phyloP scores from a whole-genome alignment of 2,329 filamentous ascomycete species.

The Boeremia exigua region DNA sequence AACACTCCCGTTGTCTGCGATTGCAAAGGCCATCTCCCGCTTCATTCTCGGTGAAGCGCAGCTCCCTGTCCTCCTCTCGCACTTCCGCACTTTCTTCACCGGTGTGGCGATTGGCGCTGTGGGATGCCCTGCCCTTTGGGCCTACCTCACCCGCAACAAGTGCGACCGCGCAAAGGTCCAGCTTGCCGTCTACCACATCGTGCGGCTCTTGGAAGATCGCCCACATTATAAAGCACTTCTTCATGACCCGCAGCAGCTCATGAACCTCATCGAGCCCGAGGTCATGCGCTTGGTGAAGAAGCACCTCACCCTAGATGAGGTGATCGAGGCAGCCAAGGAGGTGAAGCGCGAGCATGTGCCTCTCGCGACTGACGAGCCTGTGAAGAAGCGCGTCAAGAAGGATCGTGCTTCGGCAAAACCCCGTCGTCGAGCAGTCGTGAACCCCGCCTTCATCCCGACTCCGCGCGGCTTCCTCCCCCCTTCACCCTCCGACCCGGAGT shows the following conservation, averaged over 20 bases:
- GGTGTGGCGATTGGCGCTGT: constrained; percentile 5
- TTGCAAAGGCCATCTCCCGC: constrained; percentile 10
- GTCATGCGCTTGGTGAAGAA: constrained; percentile 8
- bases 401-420: neutral
- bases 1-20: neutral
- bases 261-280: constrained; percentile 11
- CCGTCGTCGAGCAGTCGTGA: too few species aligned
- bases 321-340: neutral
- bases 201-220: neutral
- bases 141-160: constrained; percentile 5
- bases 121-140: neutral
- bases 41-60: constrained; percentile 12
- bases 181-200: constrained; percentile 24
- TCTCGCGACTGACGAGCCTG: neutral
- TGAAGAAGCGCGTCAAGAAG: neutral
- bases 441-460: neutral
- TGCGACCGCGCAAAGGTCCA: constrained; percentile 20
- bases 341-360: constrained; percentile 5
- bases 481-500: too few species aligned
- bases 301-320: constrained; percentile 16
- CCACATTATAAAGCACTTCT: neutral
- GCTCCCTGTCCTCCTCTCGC: constrained; percentile 9
- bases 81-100: constrained; percentile 7
- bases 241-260: constrained; percentile 4
- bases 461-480: neutral